Evolutionary conservation across 768 basidiomycete genomes (phyloP), one percentile per base, ranked within the genome.

Genomic region (Rhizopogon vulgaris): DNA sequence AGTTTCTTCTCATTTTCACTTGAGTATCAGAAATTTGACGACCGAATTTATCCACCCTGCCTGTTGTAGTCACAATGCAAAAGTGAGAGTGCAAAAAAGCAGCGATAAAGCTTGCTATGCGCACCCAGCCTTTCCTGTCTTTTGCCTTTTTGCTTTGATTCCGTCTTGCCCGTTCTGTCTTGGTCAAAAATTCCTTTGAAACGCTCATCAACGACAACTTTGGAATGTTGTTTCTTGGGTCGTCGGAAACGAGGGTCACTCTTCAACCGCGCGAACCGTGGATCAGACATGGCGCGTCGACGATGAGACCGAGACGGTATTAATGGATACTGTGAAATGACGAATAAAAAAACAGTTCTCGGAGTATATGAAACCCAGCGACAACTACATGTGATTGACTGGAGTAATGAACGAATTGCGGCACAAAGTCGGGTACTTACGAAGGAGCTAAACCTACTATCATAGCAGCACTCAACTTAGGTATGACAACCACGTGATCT

Each of bases 231-330:
- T 68, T 85, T 90, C 65, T 83, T 89, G 2, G 90, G 88, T 30
- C 80, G 79, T 24, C 94, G 78, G 73, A 99, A 99, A 45, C 96
- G 83, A 41, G 96, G 96, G 66, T 99, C 95, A 12, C 91, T 83
- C 64, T 82, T 85, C 51, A 97, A 75, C 48, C 89, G 77, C 17
- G 87, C 79, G 68, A 98, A 99, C 18, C 95, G 81, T n/a, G 88
- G 76, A 69, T 96, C 90, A 12, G 86, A 80, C 84, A 87, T 85
- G 58, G 52, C 53, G 52, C 34, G 14, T 14, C 3, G 11, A 24
- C 6, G 6, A 46, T 3, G n/a, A 45, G 22, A 8, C 40, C 8
- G 46, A 18, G 40, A 18, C 12, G 4, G 24, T 11, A 49, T 2
- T 22, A 22, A 4, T 25, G 22, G 22, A 22, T 45, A 11, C 34